Conservation (phyloP, 2,329 filamentous ascomycete species). For the Calonectria naviculata region DNA sequence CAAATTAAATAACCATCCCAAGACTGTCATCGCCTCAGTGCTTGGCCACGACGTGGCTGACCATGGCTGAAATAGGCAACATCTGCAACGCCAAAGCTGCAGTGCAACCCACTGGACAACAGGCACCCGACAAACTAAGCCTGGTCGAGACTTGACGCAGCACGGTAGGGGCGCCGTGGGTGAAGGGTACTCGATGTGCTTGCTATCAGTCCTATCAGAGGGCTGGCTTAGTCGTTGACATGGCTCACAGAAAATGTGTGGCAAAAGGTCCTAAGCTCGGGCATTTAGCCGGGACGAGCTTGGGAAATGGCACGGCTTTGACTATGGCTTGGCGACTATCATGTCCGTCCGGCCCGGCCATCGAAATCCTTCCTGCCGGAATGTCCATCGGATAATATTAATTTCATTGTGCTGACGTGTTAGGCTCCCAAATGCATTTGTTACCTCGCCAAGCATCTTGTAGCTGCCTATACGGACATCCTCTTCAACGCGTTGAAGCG, state of each 20-base stretch:
- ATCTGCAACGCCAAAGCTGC: background rate
- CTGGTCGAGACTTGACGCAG: background rate
- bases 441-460: constrained; percentile 7
- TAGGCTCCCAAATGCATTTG: constrained; percentile 11
- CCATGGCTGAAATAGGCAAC: background rate
- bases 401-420: background rate
- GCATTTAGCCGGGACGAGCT: background rate
- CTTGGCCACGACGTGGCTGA: background rate
- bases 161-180: background rate
- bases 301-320: constrained; percentile 12
- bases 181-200: constrained; percentile 6
- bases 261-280: constrained; percentile 7
- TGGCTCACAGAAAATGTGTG: constrained; percentile 11
- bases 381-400: background rate
- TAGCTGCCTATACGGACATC: constrained; percentile 7
- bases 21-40: background rate
- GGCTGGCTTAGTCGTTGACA: constrained; percentile 5
- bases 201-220: background rate
- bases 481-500: constrained; percentile 2
- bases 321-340: constrained; percentile 20
- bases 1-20: background rate
- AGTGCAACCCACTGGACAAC: background rate
- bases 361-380: background rate
- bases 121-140: background rate
- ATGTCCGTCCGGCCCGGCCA: background rate